Conservation (phyloP, 345 rosid genomes). For the Hibiscus tridactylites region DNA sequence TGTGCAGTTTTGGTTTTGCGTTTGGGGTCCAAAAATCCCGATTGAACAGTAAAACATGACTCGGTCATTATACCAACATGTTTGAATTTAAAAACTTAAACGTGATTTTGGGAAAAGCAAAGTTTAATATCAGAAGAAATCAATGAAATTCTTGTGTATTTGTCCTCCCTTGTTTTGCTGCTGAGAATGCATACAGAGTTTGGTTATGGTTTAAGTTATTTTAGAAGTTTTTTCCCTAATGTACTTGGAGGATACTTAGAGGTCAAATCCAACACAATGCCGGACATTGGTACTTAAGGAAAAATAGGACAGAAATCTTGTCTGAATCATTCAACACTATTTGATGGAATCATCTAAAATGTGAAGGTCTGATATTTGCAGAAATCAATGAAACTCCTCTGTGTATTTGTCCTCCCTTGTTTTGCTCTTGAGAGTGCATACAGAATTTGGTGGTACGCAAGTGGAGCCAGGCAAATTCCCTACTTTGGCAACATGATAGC, state of each 20-base stretch:
- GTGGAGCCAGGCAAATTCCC: conserved; percentile 57
- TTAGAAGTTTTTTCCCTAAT: not conserved
- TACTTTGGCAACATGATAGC: conserved; percentile 37
- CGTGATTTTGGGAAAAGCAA: no score
- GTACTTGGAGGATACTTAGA: not conserved
- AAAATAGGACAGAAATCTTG: not conserved
- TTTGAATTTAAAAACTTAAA: no score
- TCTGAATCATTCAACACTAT: not conserved
- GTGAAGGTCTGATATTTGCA: conserved; percentile 21
- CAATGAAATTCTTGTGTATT: conserved; percentile 61
- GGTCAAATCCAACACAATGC: no score
- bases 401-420: conserved; percentile 67
- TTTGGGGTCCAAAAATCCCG: no score
- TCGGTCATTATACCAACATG: no score
- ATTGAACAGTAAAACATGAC: no score
- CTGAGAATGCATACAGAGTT: conserved; percentile 50
- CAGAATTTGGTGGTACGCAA: conserved; percentile 85
- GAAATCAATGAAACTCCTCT: conserved; percentile 63
- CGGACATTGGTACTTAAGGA: no score
- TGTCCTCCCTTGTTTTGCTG: conserved; percentile 64
- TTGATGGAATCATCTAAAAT: not conserved
- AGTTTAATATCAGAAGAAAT: conserved; percentile 1
- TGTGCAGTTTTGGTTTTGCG: no score
- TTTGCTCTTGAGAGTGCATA: conserved; percentile 57
- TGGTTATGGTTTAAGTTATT: no score